A percentile compares a stretch with the other conserved stretches of the same genome.
These are phyloP conservation scores for Leptosphaerulina australis DNA, from an alignment of 2,329 filamentous ascomycete species.

Conservation along the genomic window DNA sequence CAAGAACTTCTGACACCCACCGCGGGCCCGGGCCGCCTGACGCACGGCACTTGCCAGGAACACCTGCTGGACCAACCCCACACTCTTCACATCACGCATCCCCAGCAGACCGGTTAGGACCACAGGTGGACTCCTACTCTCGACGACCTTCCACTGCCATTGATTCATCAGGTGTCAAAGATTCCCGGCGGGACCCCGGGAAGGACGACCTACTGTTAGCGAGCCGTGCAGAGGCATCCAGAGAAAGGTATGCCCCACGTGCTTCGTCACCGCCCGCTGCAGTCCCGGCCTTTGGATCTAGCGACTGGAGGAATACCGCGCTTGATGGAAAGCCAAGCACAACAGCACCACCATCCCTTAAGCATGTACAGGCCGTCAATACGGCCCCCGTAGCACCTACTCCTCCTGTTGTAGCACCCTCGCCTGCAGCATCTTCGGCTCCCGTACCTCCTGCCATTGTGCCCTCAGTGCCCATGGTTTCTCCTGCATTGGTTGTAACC, in stretches of 20 bases:
- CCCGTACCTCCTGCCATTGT: slow-evolving; percentile 27
- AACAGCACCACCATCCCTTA: slow-evolving; percentile 34
- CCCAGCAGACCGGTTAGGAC: slow-evolving; percentile 41
- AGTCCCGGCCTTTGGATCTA: slow-evolving; percentile 61
- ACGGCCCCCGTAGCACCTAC: slow-evolving; percentile 24
- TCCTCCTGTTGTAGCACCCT: slow-evolving; percentile 29
- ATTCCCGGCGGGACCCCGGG: slow-evolving; percentile 49
- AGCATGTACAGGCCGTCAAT: slow-evolving; percentile 30
- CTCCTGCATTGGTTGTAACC: slow-evolving; percentile 29
- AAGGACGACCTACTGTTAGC: slow-evolving; percentile 54
- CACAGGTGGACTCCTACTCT: slow-evolving; percentile 42
- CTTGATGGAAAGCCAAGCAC: slow-evolving; percentile 42
- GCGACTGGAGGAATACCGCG: slow-evolving; percentile 52
- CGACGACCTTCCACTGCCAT: slow-evolving; percentile 47
- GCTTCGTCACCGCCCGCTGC: slow-evolving; percentile 61
- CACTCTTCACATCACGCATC: slow-evolving; percentile 43
- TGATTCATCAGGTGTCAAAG: slow-evolving; percentile 42
- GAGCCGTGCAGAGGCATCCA: slow-evolving; percentile 54
- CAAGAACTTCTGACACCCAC: slow-evolving; percentile 41
- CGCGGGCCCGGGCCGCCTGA: slow-evolving; percentile 38
- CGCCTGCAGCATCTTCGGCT: slow-evolving; percentile 32
- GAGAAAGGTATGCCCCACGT: slow-evolving; percentile 55
- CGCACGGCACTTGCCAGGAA: slow-evolving; percentile 40
- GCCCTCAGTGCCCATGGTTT: slow-evolving; percentile 30
- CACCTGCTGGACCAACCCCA: slow-evolving; percentile 42